Evolutionary conservation across 805 yeast species (phyloP), one percentile per base, ranked within the genome.

Genomic region (Saccharomycopsis javanensis): DNA sequence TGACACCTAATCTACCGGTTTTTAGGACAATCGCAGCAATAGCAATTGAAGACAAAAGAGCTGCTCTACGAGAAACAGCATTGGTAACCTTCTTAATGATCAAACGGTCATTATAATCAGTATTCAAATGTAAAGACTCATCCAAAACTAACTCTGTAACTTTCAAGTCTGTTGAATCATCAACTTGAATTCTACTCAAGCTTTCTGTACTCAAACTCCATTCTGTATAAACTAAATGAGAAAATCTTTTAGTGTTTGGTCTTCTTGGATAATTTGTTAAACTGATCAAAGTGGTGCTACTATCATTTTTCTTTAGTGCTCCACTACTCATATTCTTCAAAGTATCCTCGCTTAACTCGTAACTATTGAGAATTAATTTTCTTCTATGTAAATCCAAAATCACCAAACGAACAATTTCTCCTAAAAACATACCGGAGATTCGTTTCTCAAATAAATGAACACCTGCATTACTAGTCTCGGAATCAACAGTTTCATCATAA

Each of bases 361-460:
- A 82, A 57, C 82, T 85, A 6, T 68, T 70, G 65, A 91, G 82
- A 10, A 92, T 68, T 35, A 81, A 73, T 5, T 80, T 80, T 61
- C 77, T 71, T 8, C 76, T 68, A 67, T 82, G 81, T 59, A 88
- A 76, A 61, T 90, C 96, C 54, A 84, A 74, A 52, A 92, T 69
- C 13, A 83, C 75, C 55, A 82, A 82, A 68, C 99, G 79, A 60
- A 90, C 75, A 51, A 94, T 75, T 70, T 92, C 99, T 59, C 99
- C 98, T 64, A 91, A 71, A 66, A 86, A 91, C 95, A 90, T 86
- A 56, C 97, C 97, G 62, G 88, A 80, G 55, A 91, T 86, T 67
- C 97, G 81, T 69, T 91, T 91, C 71, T 91, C 97, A 72, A 90
- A 94, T 76, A 91, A 79, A 69, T 94, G 97, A 74, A 75, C 88